phyloP scores from a whole-genome alignment of 768 basidiomycete genomes.

The Mycena amicta region DNA sequence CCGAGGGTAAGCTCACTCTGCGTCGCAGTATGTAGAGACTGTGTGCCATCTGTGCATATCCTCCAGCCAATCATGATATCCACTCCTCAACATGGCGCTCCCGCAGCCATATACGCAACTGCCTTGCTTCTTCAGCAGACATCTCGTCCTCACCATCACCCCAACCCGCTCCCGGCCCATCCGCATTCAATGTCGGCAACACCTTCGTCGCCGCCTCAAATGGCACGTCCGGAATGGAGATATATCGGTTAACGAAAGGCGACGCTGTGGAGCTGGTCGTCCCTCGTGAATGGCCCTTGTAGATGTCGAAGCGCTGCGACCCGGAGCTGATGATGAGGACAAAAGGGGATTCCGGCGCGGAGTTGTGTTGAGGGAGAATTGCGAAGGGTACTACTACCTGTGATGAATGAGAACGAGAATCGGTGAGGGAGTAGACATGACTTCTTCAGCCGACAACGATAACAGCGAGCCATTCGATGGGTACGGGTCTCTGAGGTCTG shows the following conservation, averaged over 20 bases:
- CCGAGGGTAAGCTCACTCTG: conserved; percentile 43
- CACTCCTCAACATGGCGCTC: conserved; percentile 41
- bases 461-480: conserved; percentile 48
- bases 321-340: conserved; percentile 51
- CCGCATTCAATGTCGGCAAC: conserved; percentile 33
- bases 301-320: conserved; percentile 49
- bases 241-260: conserved; percentile 53
- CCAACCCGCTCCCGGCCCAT: conserved; percentile 17
- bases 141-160: conserved; percentile 2
- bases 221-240: conserved; percentile 47
- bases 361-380: conserved; percentile 48
- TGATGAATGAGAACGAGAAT: conserved; percentile 7
- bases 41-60: too few relatives aligned
- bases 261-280: conserved; percentile 61
- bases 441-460: conserved; percentile 44
- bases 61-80: conserved; percentile 43
- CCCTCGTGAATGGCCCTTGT: conserved; percentile 55
- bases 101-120: conserved; percentile 6
- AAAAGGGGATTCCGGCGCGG: conserved; percentile 44
- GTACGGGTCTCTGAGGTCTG: conserved; percentile 39
- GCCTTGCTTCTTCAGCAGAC: background rate
- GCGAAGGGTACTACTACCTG: conserved; percentile 43
- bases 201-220: conserved; percentile 42
- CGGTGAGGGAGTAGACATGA: conserved; percentile 15
- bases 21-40: too few relatives aligned